Percentiles rank a stretch among this genome's conserved stretches.
These are phyloP conservation scores for Claviceps maximensis DNA, from an alignment of 2,329 filamentous ascomycete species.

Conservation along the genomic window DNA sequence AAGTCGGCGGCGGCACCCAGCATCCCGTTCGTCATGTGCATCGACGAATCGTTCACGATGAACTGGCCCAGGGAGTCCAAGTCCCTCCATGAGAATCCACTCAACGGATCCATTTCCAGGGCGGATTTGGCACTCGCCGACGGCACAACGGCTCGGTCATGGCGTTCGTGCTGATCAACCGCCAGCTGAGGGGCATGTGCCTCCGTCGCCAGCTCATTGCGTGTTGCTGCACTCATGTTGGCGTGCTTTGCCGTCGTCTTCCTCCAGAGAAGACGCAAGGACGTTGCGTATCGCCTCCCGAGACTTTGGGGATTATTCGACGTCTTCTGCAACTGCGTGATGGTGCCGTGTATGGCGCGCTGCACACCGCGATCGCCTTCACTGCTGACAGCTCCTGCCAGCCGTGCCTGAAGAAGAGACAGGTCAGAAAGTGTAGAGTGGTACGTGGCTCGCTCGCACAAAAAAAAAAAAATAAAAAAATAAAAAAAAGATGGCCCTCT, in stretches of 20 bases:
- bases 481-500: too few relatives aligned
- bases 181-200: constrained; percentile 14
- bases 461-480: too few relatives aligned
- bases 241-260: constrained; percentile 16
- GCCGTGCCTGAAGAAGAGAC: constrained; percentile 28
- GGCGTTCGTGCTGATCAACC: constrained; percentile 11
- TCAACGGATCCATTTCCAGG: constrained; percentile 30
- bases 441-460: too few relatives aligned
- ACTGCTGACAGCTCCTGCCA: constrained; percentile 44
- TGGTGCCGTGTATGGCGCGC: constrained; percentile 43
- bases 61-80: constrained; percentile 46
- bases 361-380: constrained; percentile 42
- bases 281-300: constrained; percentile 46
- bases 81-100: constrained; percentile 50
- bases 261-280: constrained; percentile 47
- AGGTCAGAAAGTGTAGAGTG: not conserved
- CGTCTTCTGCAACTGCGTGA: constrained; percentile 44
- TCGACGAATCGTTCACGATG: constrained; percentile 16
- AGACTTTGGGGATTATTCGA: constrained; percentile 45
- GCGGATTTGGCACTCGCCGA: not conserved
- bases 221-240: not conserved
- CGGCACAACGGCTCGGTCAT: not conserved
- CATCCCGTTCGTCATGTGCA: constrained; percentile 13
- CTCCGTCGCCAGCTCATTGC: constrained; percentile 7
- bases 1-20: constrained; percentile 13